Conservation (phyloP, 1,284 basidiomycete species). For the Agroathelia rolfsii region DNA sequence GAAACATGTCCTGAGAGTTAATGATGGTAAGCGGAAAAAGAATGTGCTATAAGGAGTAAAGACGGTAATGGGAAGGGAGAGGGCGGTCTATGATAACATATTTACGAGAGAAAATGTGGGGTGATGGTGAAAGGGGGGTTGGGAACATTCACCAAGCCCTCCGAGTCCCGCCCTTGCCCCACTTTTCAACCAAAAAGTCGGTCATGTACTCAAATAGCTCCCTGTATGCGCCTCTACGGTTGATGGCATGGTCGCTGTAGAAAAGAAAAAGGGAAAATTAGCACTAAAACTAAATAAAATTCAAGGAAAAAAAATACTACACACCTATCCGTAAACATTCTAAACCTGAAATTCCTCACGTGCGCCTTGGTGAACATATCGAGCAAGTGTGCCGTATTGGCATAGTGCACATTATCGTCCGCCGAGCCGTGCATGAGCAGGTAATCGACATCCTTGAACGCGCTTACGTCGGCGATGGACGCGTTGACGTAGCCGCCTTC, state of each 20-base stretch:
- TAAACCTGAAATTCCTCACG: constrained; percentile 77
- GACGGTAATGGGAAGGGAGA: no score
- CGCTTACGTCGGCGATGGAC: constrained; percentile 78
- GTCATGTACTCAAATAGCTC: constrained; percentile 88
- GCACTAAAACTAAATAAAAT: constrained; percentile 10
- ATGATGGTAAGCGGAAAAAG: no score
- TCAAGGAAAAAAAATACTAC: constrained; percentile 15
- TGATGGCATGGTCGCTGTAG: constrained; percentile 70
- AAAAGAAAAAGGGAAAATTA: constrained; percentile 7
- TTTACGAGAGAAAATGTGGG: no score
- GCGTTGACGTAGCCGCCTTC: constrained; percentile 75
- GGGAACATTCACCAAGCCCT: constrained; percentile 49
- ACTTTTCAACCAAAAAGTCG: constrained; percentile 77
- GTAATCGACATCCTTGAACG: constrained; percentile 73
- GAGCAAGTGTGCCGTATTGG: constrained; percentile 82
- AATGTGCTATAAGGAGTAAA: no score
- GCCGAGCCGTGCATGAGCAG: constrained; percentile 87
- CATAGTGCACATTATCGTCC: constrained; percentile 92
- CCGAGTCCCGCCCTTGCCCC: constrained; percentile 75
- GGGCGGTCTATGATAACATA: no score
- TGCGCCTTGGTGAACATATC: constrained; percentile 81
- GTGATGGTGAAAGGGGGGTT: no score
- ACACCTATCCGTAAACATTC: constrained; percentile 94
- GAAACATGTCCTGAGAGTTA: no score
- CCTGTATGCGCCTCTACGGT: constrained; percentile 62